Percentiles rank a stretch among this genome's conserved stretches.
phyloP scores from a whole-genome alignment of 805 yeast species.

The Candida hispaniensis region DNA sequence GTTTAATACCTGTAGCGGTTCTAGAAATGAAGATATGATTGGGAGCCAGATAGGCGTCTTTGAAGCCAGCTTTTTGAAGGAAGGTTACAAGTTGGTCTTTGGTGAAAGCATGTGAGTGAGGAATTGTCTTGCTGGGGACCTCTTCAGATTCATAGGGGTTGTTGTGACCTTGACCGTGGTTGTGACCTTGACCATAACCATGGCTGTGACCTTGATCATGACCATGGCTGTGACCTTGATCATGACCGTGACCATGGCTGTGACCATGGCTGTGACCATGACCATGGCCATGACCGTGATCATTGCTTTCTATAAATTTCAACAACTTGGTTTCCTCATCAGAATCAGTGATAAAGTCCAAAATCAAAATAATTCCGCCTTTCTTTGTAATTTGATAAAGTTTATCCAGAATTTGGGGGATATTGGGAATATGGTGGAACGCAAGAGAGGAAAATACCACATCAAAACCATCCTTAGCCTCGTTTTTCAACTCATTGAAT shows the following conservation, averaged over 20 bases:
- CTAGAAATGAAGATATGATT: conserved; percentile 4
- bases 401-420: conserved; percentile 14
- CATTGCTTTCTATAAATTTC: neutral
- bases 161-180: too few relatives aligned
- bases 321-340: neutral
- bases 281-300: neutral
- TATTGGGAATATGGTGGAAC: conserved; percentile 23
- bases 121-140: conserved; percentile 1
- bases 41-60: conserved; percentile 6
- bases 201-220: neutral
- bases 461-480: conserved; percentile 19
- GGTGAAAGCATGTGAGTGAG: conserved; percentile 9
- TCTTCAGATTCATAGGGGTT: too few relatives aligned
- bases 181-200: conserved; percentile 2
- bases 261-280: conserved; percentile 2
- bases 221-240: conserved; percentile 1
- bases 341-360: conserved; percentile 6
- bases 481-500: conserved; percentile 8
- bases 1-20: conserved; percentile 5
- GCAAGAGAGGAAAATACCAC: conserved; percentile 22
- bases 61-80: conserved; percentile 3
- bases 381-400: conserved; percentile 17
- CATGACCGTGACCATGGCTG: neutral
- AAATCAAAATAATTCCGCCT: conserved; percentile 18
- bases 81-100: conserved; percentile 3